A percentile compares a stretch with the other conserved stretches of the same genome.
phyloP scores from a whole-genome alignment of 202 grass and related monocot species.

The Bolboschoenoplectus hybrid region DNA sequence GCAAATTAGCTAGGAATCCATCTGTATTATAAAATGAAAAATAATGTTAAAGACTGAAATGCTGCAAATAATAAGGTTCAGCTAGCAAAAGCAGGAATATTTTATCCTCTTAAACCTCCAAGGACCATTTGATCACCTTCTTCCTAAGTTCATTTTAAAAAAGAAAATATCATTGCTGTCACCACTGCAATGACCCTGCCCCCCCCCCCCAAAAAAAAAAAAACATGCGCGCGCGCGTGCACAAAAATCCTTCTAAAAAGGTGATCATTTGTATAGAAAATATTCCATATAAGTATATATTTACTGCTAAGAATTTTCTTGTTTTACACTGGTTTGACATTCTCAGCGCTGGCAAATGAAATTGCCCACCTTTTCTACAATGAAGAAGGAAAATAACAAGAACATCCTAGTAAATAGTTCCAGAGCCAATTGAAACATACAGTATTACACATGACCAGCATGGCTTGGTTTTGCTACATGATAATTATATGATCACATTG shows the following conservation, averaged over 20 bases:
- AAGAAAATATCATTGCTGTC: background rate
- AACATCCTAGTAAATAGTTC: background rate
- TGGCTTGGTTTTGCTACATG: background rate
- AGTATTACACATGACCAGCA: background rate
- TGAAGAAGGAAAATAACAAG: background rate
- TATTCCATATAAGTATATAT: too few relatives aligned
- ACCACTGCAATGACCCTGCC: background rate
- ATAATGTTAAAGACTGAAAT: background rate
- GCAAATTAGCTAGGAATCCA: background rate
- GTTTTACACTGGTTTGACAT: slow-evolving; percentile 3
- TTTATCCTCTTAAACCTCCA: background rate
- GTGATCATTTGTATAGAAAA: too few relatives aligned
- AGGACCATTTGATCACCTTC: background rate
- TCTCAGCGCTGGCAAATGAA: background rate
- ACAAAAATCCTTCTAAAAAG: too few relatives aligned
- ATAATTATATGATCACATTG: background rate
- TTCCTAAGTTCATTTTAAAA: background rate
- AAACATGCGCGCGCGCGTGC: too few relatives aligned
- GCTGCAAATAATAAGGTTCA: background rate
- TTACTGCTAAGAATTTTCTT: background rate
- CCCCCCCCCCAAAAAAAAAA: too few relatives aligned
- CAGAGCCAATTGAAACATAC: background rate
- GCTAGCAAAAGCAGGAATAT: background rate
- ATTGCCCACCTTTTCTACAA: slow-evolving; percentile 2
- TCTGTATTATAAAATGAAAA: background rate